A percentile compares a stretch with the other conserved stretches of the same genome.
Evolutionary conservation across 2,329 filamentous ascomycete species (phyloP).

Genomic region (Ophiostoma sp.): DNA sequence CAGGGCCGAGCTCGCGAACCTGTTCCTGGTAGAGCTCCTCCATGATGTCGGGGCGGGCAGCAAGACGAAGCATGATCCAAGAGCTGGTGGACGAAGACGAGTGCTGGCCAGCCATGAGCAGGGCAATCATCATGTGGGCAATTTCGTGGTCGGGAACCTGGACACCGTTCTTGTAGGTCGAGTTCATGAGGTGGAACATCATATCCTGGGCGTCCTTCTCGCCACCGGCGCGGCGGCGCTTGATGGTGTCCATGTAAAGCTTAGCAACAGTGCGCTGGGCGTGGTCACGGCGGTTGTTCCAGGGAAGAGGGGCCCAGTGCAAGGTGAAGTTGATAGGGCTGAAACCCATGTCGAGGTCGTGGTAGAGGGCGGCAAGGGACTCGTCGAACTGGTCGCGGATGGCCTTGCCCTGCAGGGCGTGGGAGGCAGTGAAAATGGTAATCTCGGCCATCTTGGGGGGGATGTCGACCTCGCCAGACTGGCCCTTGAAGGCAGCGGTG

Average conservation of each 20-base stretch:
- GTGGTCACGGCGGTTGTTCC: constrained; percentile 65
- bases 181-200: constrained; percentile 74
- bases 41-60: constrained; percentile 61
- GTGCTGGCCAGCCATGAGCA: constrained; percentile 80
- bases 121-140: constrained; percentile 79
- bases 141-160: constrained; percentile 68
- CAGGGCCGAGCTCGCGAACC: constrained; percentile 62
- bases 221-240: constrained; percentile 49
- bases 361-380: constrained; percentile 69
- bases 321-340: constrained; percentile 76
- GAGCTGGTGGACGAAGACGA: constrained; percentile 70
- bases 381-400: constrained; percentile 65
- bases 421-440: constrained; percentile 74
- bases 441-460: constrained; percentile 65
- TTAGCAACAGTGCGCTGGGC: constrained; percentile 70
- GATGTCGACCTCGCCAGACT: constrained; percentile 58
- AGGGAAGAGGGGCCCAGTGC: constrained; percentile 70
- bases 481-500: constrained; percentile 52
- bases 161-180: constrained; percentile 67
- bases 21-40: constrained; percentile 76
- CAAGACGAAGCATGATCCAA: constrained; percentile 71
- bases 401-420: constrained; percentile 69
- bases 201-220: constrained; percentile 56
- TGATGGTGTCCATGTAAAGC: constrained; percentile 69
- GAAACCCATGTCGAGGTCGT: constrained; percentile 76